Percentiles rank a stretch among this genome's conserved stretches.
phyloP scores from a whole-genome alignment of 257 asterid species.

The Knoxia roxburghii region DNA sequence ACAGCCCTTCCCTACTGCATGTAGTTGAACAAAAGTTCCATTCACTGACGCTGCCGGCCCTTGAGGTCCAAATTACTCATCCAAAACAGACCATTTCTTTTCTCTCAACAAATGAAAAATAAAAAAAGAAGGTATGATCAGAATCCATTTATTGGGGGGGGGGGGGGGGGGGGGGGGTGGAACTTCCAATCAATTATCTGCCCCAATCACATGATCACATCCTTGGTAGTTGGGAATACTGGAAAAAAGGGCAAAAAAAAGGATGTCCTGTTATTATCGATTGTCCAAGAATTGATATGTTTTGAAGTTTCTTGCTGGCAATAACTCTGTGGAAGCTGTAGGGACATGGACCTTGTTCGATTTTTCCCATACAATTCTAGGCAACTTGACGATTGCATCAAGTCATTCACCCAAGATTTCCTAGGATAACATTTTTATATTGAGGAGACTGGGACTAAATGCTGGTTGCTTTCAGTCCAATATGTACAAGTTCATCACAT shows the following conservation, averaged over 20 bases:
- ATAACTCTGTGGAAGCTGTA: too few relatives aligned
- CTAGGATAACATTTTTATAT: neutral
- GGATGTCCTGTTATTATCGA: neutral
- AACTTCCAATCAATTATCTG: neutral
- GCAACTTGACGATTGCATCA: neutral
- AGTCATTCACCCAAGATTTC: neutral
- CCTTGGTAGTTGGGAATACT: neutral
- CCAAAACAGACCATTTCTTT: neutral
- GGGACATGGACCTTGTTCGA: too few relatives aligned
- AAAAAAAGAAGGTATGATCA: too few relatives aligned
- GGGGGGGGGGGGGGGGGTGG: too few relatives aligned
- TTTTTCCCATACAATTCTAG: neutral
- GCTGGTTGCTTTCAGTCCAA: neutral
- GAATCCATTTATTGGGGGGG: too few relatives aligned
- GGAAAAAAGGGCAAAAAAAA: neutral
- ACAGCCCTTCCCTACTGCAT: too few relatives aligned
- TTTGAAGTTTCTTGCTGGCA: constrained; percentile 1
- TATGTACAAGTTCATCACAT: neutral
- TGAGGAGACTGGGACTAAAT: neutral
- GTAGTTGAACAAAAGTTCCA: too few relatives aligned
- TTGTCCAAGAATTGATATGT: neutral
- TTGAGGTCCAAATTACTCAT: constrained; percentile 4
- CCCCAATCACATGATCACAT: constrained; percentile 2
- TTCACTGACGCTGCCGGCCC: too few relatives aligned
- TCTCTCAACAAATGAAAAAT: too few relatives aligned